phyloP scores from a whole-genome alignment of 2,329 filamentous ascomycete species.

The Colletotrichum coccodes region DNA sequence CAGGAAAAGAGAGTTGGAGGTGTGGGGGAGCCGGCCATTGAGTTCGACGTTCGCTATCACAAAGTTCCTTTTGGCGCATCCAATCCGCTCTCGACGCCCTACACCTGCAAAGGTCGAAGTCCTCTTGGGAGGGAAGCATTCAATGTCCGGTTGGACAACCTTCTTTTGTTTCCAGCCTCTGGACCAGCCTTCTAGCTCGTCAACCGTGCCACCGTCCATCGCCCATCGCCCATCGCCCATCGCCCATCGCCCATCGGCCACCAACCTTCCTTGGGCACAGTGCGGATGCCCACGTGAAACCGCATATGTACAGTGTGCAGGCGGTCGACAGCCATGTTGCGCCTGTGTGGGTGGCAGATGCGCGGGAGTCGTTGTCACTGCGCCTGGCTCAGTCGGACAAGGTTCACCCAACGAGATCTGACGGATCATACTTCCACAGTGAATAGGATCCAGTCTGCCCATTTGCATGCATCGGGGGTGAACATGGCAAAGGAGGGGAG shows the following conservation, averaged over 20 bases:
- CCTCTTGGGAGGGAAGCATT: slow-evolving; percentile 7
- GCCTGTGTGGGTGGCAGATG: background rate
- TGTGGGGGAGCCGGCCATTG: slow-evolving; percentile 20
- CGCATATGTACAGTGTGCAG: slow-evolving; percentile 6
- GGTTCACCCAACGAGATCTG: slow-evolving; percentile 27
- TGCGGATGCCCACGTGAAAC: slow-evolving; percentile 26
- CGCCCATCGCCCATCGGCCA: background rate
- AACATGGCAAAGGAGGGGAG: background rate
- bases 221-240: background rate
- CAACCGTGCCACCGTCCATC: slow-evolving; percentile 10
- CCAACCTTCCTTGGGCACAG: background rate
- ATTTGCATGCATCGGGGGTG: slow-evolving; percentile 12
- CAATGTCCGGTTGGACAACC: slow-evolving; percentile 22
- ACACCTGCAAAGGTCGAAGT: slow-evolving; percentile 19
- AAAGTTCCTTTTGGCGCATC: slow-evolving; percentile 7
- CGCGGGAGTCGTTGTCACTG: slow-evolving; percentile 1
- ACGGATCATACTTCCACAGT: slow-evolving; percentile 3
- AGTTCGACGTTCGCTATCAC: slow-evolving; percentile 14
- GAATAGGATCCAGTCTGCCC: slow-evolving; percentile 5
- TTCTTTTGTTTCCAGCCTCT: slow-evolving; percentile 29
- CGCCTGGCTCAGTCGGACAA: background rate
- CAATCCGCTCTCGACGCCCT: slow-evolving; percentile 25
- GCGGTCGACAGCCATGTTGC: background rate
- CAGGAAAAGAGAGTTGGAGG: slow-evolving; percentile 7
- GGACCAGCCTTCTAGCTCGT: slow-evolving; percentile 15